Percentiles rank a stretch among this genome's conserved stretches.
Conservation (phyloP, 768 basidiomycete species). For the Phylloporus arenicola region DNA sequence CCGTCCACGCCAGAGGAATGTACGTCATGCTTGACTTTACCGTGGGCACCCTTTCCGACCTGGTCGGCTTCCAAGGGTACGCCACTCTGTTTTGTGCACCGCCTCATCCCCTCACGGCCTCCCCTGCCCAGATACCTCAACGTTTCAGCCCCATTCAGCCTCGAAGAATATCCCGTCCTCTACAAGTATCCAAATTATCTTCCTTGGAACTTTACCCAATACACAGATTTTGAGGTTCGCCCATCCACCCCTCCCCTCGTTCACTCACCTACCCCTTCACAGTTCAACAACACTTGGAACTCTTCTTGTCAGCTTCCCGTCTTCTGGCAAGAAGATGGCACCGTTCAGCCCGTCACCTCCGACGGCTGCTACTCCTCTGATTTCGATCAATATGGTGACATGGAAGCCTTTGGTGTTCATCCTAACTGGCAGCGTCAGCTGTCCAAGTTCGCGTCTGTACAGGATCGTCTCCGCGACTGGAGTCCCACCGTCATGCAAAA, state of each 20-base stretch:
- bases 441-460: conserved; percentile 92
- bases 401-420: conserved; percentile 96
- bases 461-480: conserved; percentile 95
- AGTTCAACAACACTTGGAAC: conserved; percentile 71
- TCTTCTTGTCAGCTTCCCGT: conserved; percentile 66
- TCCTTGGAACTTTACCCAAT: conserved; percentile 84
- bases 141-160: conserved; percentile 68
- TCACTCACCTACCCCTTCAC: not conserved
- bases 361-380: conserved; percentile 77
- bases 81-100: conserved; percentile 19
- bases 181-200: conserved; percentile 74
- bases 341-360: conserved; percentile 42
- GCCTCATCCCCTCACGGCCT: conserved; percentile 8
- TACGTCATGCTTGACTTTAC: conserved; percentile 93
- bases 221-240: conserved; percentile 73
- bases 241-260: not conserved
- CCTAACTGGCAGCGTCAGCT: conserved; percentile 92
- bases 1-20: conserved; percentile 78
- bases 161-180: conserved; percentile 64
- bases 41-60: conserved; percentile 86
- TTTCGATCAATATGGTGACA: conserved; percentile 94
- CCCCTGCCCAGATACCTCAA: conserved; percentile 54
- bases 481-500: conserved; percentile 70
- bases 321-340: conserved; percentile 78
- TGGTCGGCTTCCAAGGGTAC: conserved; percentile 81